Percentiles rank a stretch among this genome's conserved stretches.
These are phyloP conservation scores for Acanthamoeba castellanii DNA, from an alignment of 208 protist genomes.

Conservation along the genomic window DNA sequence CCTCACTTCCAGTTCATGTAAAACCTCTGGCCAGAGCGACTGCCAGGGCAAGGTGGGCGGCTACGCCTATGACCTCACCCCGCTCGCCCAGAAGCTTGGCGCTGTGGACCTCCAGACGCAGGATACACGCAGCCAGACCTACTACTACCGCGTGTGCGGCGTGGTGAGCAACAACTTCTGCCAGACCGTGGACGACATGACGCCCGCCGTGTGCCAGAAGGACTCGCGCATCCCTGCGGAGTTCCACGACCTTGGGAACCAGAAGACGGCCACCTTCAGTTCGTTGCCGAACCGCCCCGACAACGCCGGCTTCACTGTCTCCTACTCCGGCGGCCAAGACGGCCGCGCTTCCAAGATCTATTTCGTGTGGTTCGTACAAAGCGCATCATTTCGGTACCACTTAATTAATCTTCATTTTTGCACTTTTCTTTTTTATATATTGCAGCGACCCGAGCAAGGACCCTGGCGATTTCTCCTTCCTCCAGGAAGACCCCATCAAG, in stretches of 20 bases:
- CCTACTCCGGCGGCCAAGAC: neutral
- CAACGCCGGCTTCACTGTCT: neutral
- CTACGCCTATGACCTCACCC: neutral
- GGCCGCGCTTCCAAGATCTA: neutral
- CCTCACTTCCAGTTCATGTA: no score
- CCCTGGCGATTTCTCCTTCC: no score
- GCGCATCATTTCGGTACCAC: neutral
- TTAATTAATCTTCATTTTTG: neutral
- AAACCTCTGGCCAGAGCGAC: neutral
- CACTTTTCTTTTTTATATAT: no score
- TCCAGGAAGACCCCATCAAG: no score
- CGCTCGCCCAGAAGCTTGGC: neutral
- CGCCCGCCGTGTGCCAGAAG: constrained; percentile 3
- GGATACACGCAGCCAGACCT: neutral
- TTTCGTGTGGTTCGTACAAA: neutral
- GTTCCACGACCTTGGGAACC: neutral
- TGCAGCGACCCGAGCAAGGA: no score
- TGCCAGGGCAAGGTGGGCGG: neutral
- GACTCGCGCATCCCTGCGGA: neutral
- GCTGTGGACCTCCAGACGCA: neutral
- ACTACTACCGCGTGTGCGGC: neutral
- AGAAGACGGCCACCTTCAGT: neutral
- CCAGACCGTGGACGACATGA: neutral
- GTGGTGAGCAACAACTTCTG: neutral
- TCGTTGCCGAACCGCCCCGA: neutral